Percentiles rank a stretch among this genome's conserved stretches.
phyloP scores from a whole-genome alignment of 2,329 filamentous ascomycete genomes.

The Fulvia fulva region DNA sequence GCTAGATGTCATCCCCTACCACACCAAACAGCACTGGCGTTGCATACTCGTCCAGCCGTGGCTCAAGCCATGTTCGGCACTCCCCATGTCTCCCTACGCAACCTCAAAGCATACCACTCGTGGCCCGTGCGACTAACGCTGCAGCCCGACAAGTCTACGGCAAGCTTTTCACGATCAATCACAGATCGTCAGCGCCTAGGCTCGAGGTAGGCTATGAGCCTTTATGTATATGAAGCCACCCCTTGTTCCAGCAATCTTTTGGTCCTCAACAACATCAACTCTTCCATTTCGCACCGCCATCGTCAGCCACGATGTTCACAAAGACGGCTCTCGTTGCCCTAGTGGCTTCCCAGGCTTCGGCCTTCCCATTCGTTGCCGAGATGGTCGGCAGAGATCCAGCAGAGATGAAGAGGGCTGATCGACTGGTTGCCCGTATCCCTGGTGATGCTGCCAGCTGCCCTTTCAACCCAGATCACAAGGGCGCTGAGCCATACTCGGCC shows the following conservation, averaged over 20 bases:
- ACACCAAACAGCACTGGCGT: background rate
- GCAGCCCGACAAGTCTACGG: background rate
- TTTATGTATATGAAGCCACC: background rate
- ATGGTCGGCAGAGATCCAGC: slow-evolving; percentile 15
- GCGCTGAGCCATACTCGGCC: slow-evolving; percentile 34
- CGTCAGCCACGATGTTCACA: slow-evolving; percentile 7
- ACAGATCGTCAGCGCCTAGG: background rate
- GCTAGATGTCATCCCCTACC: background rate
- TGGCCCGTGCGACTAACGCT: background rate
- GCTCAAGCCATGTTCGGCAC: background rate
- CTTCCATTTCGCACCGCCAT: background rate
- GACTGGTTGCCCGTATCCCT: slow-evolving; percentile 24
- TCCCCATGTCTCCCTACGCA: background rate
- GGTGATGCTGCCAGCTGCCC: slow-evolving; percentile 32
- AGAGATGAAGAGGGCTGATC: slow-evolving; percentile 32
- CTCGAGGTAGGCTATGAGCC: background rate
- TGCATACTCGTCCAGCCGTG: background rate
- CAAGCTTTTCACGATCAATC: background rate
- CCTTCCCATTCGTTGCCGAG: slow-evolving; percentile 40
- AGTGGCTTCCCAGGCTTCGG: slow-evolving; percentile 26
- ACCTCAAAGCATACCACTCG: background rate
- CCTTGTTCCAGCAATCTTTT: background rate
- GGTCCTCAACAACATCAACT: background rate
- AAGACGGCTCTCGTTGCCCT: slow-evolving; percentile 18
- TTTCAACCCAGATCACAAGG: slow-evolving; percentile 39